phyloP scores from a whole-genome alignment of 306 rosid genomes.

The Prunus salicina region DNA sequence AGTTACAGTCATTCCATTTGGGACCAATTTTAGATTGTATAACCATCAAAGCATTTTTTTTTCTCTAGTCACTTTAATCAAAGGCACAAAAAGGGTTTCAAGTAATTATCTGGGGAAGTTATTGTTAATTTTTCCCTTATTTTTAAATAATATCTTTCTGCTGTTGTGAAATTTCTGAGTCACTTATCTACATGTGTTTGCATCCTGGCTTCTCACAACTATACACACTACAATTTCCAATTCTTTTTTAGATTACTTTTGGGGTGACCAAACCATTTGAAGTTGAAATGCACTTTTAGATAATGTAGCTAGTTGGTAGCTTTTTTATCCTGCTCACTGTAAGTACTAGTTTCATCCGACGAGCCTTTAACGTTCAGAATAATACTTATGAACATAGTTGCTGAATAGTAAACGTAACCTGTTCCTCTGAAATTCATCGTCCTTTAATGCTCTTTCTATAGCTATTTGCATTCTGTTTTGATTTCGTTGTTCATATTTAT shows the following conservation, averaged over 20 bases:
- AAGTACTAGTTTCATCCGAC: neutral
- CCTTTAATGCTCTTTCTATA: neutral
- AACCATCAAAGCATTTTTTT: constrained; percentile 1
- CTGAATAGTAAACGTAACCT: too few relatives aligned
- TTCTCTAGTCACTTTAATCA: constrained; percentile 9
- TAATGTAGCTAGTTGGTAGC: neutral
- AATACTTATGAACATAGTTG: neutral
- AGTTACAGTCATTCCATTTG: constrained; percentile 15
- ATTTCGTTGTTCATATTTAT: neutral
- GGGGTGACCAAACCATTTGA: neutral
- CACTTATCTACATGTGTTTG: constrained; percentile 6
- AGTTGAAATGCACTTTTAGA: neutral
- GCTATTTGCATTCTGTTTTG: neutral
- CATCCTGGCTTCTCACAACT: constrained; percentile 11
- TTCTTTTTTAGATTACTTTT: neutral
- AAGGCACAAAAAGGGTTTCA: neutral
- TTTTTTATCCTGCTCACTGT: neutral
- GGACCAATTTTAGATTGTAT: constrained; percentile 21
- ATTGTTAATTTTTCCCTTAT: neutral
- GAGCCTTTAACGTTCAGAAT: neutral
- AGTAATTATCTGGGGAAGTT: neutral
- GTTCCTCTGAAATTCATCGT: neutral
- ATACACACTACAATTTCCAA: neutral
- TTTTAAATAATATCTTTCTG: neutral
- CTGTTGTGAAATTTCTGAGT: constrained; percentile 12